Percentiles rank a stretch among this genome's conserved stretches.
phyloP scores from a whole-genome alignment of 2,329 filamentous ascomycete genomes.

The Calcarisporium arbuscula region DNA sequence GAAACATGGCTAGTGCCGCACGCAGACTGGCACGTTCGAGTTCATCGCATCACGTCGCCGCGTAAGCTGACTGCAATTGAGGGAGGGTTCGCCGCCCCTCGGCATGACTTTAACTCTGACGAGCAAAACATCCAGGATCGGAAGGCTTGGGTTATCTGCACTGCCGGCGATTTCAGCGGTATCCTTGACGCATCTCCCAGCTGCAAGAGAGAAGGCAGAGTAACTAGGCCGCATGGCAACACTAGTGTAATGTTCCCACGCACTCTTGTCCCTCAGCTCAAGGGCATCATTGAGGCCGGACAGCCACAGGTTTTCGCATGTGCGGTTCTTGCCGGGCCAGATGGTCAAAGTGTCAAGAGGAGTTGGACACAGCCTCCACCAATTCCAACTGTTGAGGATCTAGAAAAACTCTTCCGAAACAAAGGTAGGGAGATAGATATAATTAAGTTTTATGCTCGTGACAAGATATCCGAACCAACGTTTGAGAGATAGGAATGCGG shows the following conservation, averaged over 20 bases:
- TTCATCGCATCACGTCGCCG: constrained; percentile 7
- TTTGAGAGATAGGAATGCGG: too few relatives aligned
- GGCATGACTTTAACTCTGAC: constrained; percentile 2
- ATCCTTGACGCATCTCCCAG: not conserved
- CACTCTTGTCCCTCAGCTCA: constrained; percentile 6
- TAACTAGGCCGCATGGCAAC: constrained; percentile 6
- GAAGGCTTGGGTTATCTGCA: not conserved
- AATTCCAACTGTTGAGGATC: not conserved
- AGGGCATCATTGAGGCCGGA: constrained; percentile 3
- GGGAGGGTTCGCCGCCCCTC: constrained; percentile 6
- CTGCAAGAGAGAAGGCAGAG: constrained; percentile 1
- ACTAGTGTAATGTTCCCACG: constrained; percentile 7
- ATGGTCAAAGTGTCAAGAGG: not conserved
- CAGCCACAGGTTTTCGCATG: constrained; percentile 2
- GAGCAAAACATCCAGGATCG: not conserved
- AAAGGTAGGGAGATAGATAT: constrained; percentile 1
- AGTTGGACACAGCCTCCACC: not conserved
- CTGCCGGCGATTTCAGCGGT: constrained; percentile 2
- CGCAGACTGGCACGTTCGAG: constrained; percentile 5
- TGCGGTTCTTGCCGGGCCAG: constrained; percentile 1
- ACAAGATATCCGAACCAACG: too few relatives aligned
- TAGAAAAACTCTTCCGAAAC: not conserved
- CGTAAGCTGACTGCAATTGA: constrained; percentile 2
- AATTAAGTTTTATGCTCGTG: not conserved
- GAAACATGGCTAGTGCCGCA: too few relatives aligned